These are phyloP conservation scores for Didymellaceae sp. DNA, from an alignment of 2,329 filamentous ascomycete species.

Conservation along the genomic window DNA sequence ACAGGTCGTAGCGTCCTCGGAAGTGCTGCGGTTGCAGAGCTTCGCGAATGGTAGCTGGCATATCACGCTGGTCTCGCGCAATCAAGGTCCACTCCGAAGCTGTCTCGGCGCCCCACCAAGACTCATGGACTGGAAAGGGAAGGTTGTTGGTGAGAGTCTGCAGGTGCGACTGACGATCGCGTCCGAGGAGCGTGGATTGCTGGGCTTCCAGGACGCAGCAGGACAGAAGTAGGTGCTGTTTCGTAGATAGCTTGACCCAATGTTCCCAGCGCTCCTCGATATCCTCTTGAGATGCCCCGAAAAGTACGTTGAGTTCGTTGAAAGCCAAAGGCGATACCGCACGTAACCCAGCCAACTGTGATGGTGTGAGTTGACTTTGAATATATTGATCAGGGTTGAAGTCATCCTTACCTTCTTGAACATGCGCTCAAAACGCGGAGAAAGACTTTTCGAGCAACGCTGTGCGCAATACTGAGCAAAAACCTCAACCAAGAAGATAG, in stretches of 20 bases:
- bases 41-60: constrained; percentile 36
- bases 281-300: constrained; percentile 27
- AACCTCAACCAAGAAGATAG: constrained; percentile 52
- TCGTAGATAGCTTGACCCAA: constrained; percentile 42
- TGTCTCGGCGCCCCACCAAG: constrained; percentile 47
- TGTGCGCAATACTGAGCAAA: constrained; percentile 52
- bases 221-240: constrained; percentile 49
- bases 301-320: constrained; percentile 21
- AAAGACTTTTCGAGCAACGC: constrained; percentile 46
- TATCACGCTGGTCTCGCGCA: constrained; percentile 26
- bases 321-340: not conserved
- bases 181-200: constrained; percentile 42
- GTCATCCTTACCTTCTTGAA: constrained; percentile 41
- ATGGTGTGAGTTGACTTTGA: too few relatives aligned
- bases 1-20: constrained; percentile 31
- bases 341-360: not conserved
- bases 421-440: constrained; percentile 47
- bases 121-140: constrained; percentile 45
- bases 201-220: constrained; percentile 54
- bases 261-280: constrained; percentile 38
- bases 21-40: constrained; percentile 14
- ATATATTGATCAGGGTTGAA: not conserved
- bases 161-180: constrained; percentile 26
- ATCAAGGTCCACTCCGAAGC: constrained; percentile 32
- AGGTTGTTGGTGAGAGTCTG: constrained; percentile 40